Base-by-base conservation (phyloP, 371 early-diverging fungal genomes). In the Mucor velutinosus region DNA sequence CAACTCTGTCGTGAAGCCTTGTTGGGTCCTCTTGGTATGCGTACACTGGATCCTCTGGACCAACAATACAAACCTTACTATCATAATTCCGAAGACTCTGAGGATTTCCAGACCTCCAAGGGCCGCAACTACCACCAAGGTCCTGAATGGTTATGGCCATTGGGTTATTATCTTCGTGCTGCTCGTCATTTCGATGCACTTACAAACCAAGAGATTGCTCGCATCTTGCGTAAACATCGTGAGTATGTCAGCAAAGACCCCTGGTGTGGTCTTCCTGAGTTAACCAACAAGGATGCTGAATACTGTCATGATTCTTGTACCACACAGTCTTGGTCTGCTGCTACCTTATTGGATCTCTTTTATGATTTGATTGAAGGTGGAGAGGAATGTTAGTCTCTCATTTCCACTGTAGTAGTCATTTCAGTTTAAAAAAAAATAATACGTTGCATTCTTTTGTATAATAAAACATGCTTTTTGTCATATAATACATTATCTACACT, bases 111-210 rank as follows among this genome's bases (percentile, higher is more conserved):
- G 21, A 85, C 95, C 0, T 94, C 97, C 4, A 95, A 97, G 61
- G 99, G 99, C 14, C 92, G 91, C 78, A 99, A 99, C 73, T 99
- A 99, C 73, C 98, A 99, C 71, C 95, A 98, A 71, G 99, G 98
- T 5, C 88, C 93, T 75, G 99, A 99, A 86, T 99, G 99, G 99
- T 83, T 97, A 7, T 99, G 97, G 97, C 85, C 87, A 14, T 83
- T 89, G 0, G 97, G 97, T 0, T 96, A 90, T 80, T 97, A 90
- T 76, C 81, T 97, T 61, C 89, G 93, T 14, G 95, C 99, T 1
- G 92, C 90, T 53, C 73, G 92, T n/a, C 65, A 85, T 33, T 94
- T 97, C 70, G 80, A 84, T 56, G 69, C 78, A 32, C 65, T 80
- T 32, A 32, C 71, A n/a, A 60, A 66, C 14, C 67, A 70, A 21